phyloP scores from a whole-genome alignment of 2,329 filamentous ascomycete species.

The Talaromyces piceae region DNA sequence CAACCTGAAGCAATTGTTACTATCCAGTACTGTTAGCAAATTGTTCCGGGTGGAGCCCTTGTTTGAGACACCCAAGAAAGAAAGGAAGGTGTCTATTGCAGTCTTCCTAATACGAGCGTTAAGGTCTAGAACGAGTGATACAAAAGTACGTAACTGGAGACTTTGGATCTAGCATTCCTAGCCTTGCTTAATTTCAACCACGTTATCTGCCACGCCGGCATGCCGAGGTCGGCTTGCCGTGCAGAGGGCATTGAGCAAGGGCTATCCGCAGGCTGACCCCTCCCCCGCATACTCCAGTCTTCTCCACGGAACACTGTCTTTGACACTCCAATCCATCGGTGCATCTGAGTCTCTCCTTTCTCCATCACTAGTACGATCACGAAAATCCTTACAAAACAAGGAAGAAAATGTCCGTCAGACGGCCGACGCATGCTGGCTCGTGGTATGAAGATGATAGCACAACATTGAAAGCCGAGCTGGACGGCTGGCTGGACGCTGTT shows the following conservation, averaged over 20 bases:
- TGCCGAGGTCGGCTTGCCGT: not conserved
- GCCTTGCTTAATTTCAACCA: not conserved
- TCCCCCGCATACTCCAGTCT: not conserved
- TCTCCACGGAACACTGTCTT: not conserved
- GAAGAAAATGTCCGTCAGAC: conserved; percentile 35
- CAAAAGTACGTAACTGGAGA: not conserved
- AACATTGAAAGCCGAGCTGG: conserved; percentile 61
- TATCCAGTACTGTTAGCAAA: too few relatives aligned
- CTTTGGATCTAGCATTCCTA: not conserved
- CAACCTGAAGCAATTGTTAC: too few relatives aligned
- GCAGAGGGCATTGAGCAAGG: not conserved
- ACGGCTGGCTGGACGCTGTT: conserved; percentile 66
- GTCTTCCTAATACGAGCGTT: too few relatives aligned
- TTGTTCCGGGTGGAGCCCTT: too few relatives aligned
- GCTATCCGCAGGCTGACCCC: not conserved
- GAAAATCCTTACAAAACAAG: not conserved
- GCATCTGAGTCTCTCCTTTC: not conserved
- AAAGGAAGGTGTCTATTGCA: too few relatives aligned
- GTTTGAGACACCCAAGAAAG: too few relatives aligned
- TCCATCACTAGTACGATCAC: not conserved
- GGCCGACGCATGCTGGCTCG: conserved; percentile 70
- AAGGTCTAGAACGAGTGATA: not conserved
- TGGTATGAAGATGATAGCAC: conserved; percentile 68
- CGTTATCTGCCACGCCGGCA: not conserved
- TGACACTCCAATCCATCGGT: not conserved